A percentile compares a stretch with the other conserved stretches of the same genome.
Conservation (phyloP, 352 stramenopile genomes). For the Globisporangium nagaii region DNA sequence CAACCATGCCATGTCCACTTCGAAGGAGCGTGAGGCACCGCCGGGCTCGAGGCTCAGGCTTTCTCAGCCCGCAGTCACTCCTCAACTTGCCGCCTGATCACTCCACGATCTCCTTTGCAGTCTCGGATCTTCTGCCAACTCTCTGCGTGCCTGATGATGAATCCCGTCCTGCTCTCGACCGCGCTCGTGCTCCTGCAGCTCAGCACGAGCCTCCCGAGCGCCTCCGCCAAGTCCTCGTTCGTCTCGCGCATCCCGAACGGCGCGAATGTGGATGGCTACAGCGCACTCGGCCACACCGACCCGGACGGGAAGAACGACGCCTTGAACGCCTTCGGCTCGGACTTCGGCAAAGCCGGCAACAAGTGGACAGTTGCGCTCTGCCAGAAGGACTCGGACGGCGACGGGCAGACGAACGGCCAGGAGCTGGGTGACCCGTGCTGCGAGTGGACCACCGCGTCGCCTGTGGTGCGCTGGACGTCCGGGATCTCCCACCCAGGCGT, state of each 20-base stretch:
- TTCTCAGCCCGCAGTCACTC: too few relatives aligned
- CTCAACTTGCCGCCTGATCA: too few relatives aligned
- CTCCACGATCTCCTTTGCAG: too few relatives aligned
- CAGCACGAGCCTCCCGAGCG: too few relatives aligned
- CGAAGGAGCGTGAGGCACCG: too few relatives aligned
- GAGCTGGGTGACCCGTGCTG: constrained; percentile 57
- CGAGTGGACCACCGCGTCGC: constrained; percentile 11
- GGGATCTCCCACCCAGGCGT: constrained; percentile 24
- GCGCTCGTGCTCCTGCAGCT: neutral
- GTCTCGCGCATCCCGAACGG: constrained; percentile 32
- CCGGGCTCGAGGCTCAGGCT: too few relatives aligned
- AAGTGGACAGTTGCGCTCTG: constrained; percentile 35
- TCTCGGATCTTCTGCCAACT: too few relatives aligned
- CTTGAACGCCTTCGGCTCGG: constrained; percentile 26
- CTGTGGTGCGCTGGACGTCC: constrained; percentile 9
- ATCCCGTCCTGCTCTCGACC: neutral
- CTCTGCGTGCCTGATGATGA: too few relatives aligned
- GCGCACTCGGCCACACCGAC: constrained; percentile 26
- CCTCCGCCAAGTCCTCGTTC: neutral
- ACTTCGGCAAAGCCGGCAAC: constrained; percentile 22
- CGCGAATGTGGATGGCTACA: constrained; percentile 22
- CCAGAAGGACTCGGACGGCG: constrained; percentile 25
- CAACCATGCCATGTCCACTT: too few relatives aligned
- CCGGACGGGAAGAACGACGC: constrained; percentile 3
- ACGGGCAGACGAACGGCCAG: constrained; percentile 49